These are phyloP conservation scores for Debaryomyces coudertii DNA, from an alignment of 1,139 yeast species.

Conservation along the genomic window DNA sequence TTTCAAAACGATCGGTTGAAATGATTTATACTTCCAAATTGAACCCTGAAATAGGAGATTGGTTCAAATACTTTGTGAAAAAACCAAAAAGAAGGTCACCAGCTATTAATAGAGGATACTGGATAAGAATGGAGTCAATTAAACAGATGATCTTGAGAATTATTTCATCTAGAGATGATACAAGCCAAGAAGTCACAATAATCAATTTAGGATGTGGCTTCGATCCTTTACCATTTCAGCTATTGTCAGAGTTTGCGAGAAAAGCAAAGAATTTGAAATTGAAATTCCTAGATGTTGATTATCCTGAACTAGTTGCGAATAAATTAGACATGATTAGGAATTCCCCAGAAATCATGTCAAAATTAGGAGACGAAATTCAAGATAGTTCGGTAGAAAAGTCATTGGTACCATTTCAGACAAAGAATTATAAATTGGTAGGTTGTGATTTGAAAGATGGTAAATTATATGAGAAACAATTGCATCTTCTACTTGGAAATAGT, in stretches of 20 bases:
- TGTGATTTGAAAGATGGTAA: slow-evolving; percentile 65
- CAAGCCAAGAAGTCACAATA: slow-evolving; percentile 37
- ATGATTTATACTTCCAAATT: slow-evolving; percentile 53
- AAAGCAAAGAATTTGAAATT: slow-evolving; percentile 28
- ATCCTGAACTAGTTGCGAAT: slow-evolving; percentile 63
- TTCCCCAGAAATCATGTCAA: slow-evolving; percentile 48
- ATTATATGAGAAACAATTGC: slow-evolving; percentile 43
- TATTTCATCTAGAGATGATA: slow-evolving; percentile 24
- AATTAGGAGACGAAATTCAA: slow-evolving; percentile 42
- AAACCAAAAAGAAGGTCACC: slow-evolving; percentile 75
- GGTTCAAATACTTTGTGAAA: slow-evolving; percentile 69
- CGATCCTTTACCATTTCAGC: slow-evolving; percentile 76
- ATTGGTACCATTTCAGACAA: slow-evolving; percentile 37
- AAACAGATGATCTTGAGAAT: slow-evolving; percentile 54
- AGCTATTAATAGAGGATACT: slow-evolving; percentile 80
- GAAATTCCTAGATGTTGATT: slow-evolving; percentile 71
- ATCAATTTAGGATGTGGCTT: slow-evolving; percentile 83
- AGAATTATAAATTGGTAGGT: slow-evolving; percentile 62
- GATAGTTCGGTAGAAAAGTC: slow-evolving; percentile 10
- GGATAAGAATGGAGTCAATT: slow-evolving; percentile 79
- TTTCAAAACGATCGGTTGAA: slow-evolving; percentile 81
- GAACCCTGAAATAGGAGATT: slow-evolving; percentile 47
- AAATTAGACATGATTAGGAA: slow-evolving; percentile 56
- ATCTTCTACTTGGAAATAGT: slow-evolving; percentile 22
- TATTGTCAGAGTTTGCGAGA: slow-evolving; percentile 35